A percentile compares a stretch with the other conserved stretches of the same genome.
These are phyloP conservation scores for Penstemon eatonii DNA, from an alignment of 257 asterid genomes.

Conservation along the genomic window DNA sequence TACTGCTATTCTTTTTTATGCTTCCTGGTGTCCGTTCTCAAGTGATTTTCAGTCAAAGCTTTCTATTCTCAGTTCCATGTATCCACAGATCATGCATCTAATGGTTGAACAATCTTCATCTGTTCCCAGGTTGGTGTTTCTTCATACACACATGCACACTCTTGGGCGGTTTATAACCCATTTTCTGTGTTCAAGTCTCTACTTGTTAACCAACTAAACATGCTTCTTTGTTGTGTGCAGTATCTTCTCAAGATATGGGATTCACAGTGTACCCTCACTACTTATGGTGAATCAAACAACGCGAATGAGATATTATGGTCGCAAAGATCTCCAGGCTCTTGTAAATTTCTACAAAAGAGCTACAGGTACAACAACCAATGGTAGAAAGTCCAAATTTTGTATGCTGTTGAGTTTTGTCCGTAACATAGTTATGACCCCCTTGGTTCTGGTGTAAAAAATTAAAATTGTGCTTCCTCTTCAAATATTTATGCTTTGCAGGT, in stretches of 20 bases:
- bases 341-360: conserved; percentile 50
- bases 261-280: conserved; percentile 70
- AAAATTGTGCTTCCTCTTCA: not conserved
- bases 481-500: not conserved
- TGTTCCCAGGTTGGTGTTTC: conserved; percentile 53
- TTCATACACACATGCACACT: not conserved
- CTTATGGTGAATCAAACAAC: conserved; percentile 49
- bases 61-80: conserved; percentile 57
- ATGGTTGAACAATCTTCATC: conserved; percentile 57
- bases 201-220: conserved; percentile 19
- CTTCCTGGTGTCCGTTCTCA: conserved; percentile 79
- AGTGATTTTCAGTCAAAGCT: conserved; percentile 35
- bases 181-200: conserved; percentile 3
- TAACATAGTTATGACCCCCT: conserved; percentile 6
- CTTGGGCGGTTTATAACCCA: not conserved
- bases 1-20: conserved; percentile 55
- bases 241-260: conserved; percentile 65
- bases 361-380: conserved; percentile 51
- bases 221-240: conserved; percentile 41
- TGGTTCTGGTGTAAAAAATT: not conserved
- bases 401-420: conserved; percentile 6
- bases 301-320: conserved; percentile 48
- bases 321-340: conserved; percentile 53
- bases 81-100: conserved; percentile 61
- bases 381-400: conserved; percentile 8